Percentiles rank a stretch among this genome's conserved stretches.
phyloP scores from a whole-genome alignment of 2,329 filamentous ascomycete genomes.

The Tolypocladium guangdongense region DNA sequence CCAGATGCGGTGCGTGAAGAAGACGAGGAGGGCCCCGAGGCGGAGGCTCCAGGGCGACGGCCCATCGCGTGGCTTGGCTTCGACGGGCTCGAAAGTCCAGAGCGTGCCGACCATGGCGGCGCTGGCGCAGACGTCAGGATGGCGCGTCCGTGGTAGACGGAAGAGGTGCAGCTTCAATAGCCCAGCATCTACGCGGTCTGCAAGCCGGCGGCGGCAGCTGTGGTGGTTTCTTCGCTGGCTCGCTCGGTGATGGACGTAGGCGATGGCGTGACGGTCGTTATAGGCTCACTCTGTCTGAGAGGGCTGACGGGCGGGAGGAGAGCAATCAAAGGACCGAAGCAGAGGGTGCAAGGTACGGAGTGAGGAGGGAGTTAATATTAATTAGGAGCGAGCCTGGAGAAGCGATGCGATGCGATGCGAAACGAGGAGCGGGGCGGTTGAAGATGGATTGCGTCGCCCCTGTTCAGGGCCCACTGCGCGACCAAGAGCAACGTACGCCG shows the following conservation, averaged over 20 bases:
- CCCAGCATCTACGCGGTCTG: not conserved
- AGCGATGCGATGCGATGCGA: not conserved
- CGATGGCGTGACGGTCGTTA: not conserved
- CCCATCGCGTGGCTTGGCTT: conserved; percentile 7
- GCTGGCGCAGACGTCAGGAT: not conserved
- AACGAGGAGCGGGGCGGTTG: not conserved
- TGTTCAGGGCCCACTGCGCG: not conserved
- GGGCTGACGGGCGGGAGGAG: not conserved
- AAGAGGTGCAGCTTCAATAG: not conserved
- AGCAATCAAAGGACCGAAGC: not conserved
- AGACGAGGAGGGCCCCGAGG: conserved; percentile 21
- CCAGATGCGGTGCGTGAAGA: conserved; percentile 30
- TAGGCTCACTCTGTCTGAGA: not conserved
- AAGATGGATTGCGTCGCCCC: not conserved
- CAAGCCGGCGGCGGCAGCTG: not conserved
- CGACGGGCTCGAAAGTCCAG: not conserved
- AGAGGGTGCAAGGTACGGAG: not conserved
- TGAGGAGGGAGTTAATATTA: too few relatives aligned
- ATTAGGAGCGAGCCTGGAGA: not conserved
- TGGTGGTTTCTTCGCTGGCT: not conserved
- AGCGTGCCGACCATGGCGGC: not conserved
- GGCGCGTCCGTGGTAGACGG: not conserved
- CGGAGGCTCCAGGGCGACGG: conserved; percentile 10
- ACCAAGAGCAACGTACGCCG: not conserved
- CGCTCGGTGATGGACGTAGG: not conserved